A percentile compares a stretch with the other conserved stretches of the same genome.
These are phyloP conservation scores for Paxillus rubicundulus DNA, from an alignment of 768 basidiomycete genomes.

Conservation along the genomic window DNA sequence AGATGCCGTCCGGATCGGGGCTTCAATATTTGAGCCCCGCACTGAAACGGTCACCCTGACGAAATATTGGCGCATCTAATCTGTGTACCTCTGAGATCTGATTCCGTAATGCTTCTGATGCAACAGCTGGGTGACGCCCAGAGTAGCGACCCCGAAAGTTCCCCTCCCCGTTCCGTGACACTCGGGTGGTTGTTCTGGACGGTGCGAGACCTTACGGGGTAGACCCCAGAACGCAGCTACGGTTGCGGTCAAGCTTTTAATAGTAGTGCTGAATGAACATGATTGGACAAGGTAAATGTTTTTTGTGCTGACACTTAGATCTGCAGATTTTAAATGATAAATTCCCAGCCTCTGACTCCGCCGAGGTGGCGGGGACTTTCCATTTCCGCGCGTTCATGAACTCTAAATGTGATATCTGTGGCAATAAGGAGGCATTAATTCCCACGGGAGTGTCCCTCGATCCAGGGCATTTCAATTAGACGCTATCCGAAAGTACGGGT, in stretches of 20 bases:
- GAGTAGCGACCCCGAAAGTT: slow-evolving; percentile 7
- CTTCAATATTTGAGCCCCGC: slow-evolving; percentile 4
- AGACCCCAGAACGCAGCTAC: slow-evolving; percentile 11
- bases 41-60: too few species aligned
- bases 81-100: background rate
- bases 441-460: slow-evolving; percentile 23
- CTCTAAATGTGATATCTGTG: slow-evolving; percentile 10
- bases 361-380: slow-evolving; percentile 46
- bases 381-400: slow-evolving; percentile 38
- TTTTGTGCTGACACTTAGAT: slow-evolving; percentile 22
- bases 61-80: background rate
- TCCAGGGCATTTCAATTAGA: slow-evolving; percentile 35
- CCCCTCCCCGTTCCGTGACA: background rate
- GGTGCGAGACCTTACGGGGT: slow-evolving; percentile 5
- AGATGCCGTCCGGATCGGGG: background rate
- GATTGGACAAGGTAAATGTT: background rate
- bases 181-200: slow-evolving; percentile 13
- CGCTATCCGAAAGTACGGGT: slow-evolving; percentile 24
- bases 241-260: background rate
- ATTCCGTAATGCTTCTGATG: background rate
- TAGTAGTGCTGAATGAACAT: background rate
- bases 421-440: slow-evolving; percentile 10
- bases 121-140: too few species aligned
- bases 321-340: slow-evolving; percentile 2
- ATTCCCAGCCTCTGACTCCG: slow-evolving; percentile 40